Evolutionary conservation across 2,329 filamentous ascomycete genomes (phyloP).

Genomic region (Capronia americana): DNA sequence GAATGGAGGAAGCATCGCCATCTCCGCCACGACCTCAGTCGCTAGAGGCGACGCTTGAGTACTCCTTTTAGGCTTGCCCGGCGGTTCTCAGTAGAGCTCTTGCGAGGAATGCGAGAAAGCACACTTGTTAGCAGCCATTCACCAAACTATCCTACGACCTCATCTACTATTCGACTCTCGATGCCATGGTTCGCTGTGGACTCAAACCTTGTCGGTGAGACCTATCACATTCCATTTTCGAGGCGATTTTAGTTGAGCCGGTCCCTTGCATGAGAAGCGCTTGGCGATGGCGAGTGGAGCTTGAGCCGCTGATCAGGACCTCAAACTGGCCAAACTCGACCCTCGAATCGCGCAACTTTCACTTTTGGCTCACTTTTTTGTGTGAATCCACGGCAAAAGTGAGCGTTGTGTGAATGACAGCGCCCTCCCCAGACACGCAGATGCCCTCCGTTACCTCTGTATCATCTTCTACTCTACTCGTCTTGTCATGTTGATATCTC

Average conservation of each 20-base stretch:
- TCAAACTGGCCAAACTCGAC: slow-evolving; percentile 13
- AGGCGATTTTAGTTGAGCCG: slow-evolving; percentile 10
- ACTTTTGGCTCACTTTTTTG: slow-evolving; percentile 17
- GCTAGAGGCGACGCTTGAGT: background rate
- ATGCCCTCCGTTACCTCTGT: background rate
- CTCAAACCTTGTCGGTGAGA: background rate
- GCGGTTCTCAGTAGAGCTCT: background rate
- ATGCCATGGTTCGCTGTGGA: background rate
- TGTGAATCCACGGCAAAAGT: slow-evolving; percentile 8
- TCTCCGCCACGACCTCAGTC: background rate
- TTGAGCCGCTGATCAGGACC: slow-evolving; percentile 14
- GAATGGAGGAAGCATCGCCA: background rate
- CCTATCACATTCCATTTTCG: slow-evolving; percentile 4
- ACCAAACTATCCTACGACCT: background rate
- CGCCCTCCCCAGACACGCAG: background rate
- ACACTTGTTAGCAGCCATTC: background rate
- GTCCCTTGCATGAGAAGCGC: slow-evolving; percentile 22
- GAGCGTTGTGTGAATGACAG: background rate
- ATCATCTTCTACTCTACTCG: background rate
- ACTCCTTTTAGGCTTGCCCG: background rate
- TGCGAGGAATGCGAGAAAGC: background rate
- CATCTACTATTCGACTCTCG: background rate
- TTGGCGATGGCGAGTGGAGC: slow-evolving; percentile 27
- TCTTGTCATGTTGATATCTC: background rate
- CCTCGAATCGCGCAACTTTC: slow-evolving; percentile 16